Evolutionary conservation across 208 protist genomes (phyloP), one percentile per base, ranked within the genome.

Genomic region (Acanthamoeba triangularis): DNA sequence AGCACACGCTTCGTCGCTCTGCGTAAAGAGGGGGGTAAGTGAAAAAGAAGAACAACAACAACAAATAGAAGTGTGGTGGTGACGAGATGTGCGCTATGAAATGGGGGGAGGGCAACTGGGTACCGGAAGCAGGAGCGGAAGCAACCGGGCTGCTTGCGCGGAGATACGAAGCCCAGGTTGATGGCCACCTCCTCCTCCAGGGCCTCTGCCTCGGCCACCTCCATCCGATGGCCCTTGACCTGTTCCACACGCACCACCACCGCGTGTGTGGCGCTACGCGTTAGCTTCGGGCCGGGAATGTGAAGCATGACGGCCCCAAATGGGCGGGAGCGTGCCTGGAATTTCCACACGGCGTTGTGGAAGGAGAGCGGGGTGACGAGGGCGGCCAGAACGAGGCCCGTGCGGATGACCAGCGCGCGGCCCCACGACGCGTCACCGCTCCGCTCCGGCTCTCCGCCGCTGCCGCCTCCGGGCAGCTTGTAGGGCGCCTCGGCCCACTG

Each of bases 321-420:
- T 23, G 18, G 20, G 25, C 25, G 33, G 23, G 37, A 44, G 33
- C 25, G 33, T 49, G 52, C 74, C 37, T 84, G 74, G 74, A 54
- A 84, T 49, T 84, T 91, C 84, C 84, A 91, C n/a, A 91, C 54
- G 59, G 54, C 59, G 10, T 23, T 44, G 84, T 91, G 84, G 59
- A 91, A 91, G 52, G 84, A 91, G 35, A 91, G 59, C 59, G 84
- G 84, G 0, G 84, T 91, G 41, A 18, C 47, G 84, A 91, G 41
- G 28, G 84, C n/a, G 11, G 67, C 8, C 56, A 91, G 84, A 13
- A 91, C 44, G 16, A 91, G 33, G 23, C 84, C 84, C 84, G 54
- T 30, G 30, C 84, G 84, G 5, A 65, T 69, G 10, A 33, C 25
- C 44, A 35, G 25, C 28, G 10, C 35, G 28, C 59, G 84, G 11